Evolutionary conservation across 176 grass and related monocot genomes (phyloP), one percentile per base, ranked within the genome.

Genomic region (Tuctoria greenei): DNA sequence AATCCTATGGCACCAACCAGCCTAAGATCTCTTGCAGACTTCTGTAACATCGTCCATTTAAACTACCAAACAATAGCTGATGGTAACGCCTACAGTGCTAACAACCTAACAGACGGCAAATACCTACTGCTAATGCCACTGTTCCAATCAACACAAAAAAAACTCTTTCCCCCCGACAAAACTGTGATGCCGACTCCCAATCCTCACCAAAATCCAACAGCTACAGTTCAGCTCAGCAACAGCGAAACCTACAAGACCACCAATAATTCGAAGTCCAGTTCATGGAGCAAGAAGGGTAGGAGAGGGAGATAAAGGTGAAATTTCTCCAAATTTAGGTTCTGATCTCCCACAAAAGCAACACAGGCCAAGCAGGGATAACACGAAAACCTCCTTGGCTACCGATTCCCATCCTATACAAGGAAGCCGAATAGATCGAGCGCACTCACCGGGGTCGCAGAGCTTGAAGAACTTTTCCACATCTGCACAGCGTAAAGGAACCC

Each of bases 381-480:
- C 31, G 31, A 31, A 31, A 31, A 31, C 31, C 31, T 31, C 31
- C 37, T 47, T 10, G 44, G 45, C 39, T 79, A 31, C 27, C 46
- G 79, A 89, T 74, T 79, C 37, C 51, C 16, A 5, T 25, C 28
- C 2, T 10, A 0, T 58, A 55, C 0, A 65, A 63, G 28, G 15
- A 81, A 49, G n/a, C 10, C 69, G 78, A 83, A 38, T 66, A 87
- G 72, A 86, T 80, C 82, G 51, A 84, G 52, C 44, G 67, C 80
- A 86, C 84, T 90, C 63, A 96, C 93, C 93, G 28, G 93, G 93
- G 84, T 96, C 93, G 81, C 93, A 96, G 27, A 87, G 87, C 90
- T 93, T 81, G 87, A 76, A 96, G 60, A 96, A 96, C 90, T 88
- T 96, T 46, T 96, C 93, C 87, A 96, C 90, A 81, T 96, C 93